Evolutionary conservation across 2,329 filamentous ascomycete genomes (phyloP).

Genomic region (Lasiodiplodia gonubiensis): DNA sequence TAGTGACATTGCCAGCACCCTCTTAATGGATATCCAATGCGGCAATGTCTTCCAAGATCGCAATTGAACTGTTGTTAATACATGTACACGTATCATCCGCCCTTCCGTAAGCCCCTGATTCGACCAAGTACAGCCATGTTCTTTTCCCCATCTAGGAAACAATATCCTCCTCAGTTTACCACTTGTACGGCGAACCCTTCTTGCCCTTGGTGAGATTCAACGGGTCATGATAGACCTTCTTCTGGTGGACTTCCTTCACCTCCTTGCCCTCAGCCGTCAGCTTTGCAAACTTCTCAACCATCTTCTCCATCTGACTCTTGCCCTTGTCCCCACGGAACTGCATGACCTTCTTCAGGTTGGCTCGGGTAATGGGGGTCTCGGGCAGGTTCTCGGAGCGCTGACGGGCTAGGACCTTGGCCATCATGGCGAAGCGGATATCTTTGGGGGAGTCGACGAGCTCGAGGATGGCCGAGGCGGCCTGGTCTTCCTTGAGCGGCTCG

Average conservation of each 20-base stretch:
- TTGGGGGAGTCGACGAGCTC: slow-evolving; percentile 93
- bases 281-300: slow-evolving; percentile 53
- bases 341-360: slow-evolving; percentile 85
- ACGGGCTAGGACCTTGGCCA: slow-evolving; percentile 79
- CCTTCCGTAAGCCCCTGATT: background rate
- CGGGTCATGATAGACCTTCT: slow-evolving; percentile 29
- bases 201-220: slow-evolving; percentile 13
- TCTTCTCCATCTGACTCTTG: slow-evolving; percentile 67
- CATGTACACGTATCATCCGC: background rate
- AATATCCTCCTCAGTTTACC: background rate
- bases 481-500: slow-evolving; percentile 85
- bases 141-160: background rate
- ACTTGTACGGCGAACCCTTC: slow-evolving; percentile 23
- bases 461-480: slow-evolving; percentile 87
- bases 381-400: slow-evolving; percentile 57
- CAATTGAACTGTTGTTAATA: slow-evolving; percentile 1
- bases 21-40: background rate
- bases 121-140: background rate
- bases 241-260: slow-evolving; percentile 11
- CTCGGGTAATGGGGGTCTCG: slow-evolving; percentile 72
- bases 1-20: background rate
- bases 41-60: background rate
- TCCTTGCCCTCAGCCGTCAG: slow-evolving; percentile 24
- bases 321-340: slow-evolving; percentile 69
- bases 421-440: slow-evolving; percentile 94